phyloP scores from a whole-genome alignment of 78 protist species.

The Diacronema lutheri region DNA sequence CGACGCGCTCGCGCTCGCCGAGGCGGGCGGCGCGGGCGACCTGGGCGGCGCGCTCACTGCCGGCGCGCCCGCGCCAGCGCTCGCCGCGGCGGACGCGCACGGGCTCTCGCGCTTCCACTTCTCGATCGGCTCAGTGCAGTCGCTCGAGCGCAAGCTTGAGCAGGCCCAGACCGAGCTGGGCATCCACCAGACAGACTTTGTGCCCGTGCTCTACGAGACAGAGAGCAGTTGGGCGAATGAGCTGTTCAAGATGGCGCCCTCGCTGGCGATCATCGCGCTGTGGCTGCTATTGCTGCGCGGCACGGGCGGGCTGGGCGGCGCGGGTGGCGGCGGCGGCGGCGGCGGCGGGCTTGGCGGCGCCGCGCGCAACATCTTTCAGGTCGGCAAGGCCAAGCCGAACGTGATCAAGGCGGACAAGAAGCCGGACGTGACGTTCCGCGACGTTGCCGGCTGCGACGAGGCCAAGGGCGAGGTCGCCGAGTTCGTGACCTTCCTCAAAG shows the following conservation, averaged over 20 bases:
- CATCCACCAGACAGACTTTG: neutral
- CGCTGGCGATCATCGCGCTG: constrained; percentile 48
- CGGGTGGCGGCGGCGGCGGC: neutral
- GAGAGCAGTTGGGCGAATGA: neutral
- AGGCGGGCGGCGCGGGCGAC: neutral
- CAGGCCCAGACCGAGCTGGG: constrained; percentile 46
- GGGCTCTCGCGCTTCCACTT: constrained; percentile 23
- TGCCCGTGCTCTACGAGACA: constrained; percentile 32
- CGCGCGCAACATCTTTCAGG: constrained; percentile 38
- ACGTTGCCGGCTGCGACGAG: constrained; percentile 52
- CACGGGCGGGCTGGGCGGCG: constrained; percentile 2
- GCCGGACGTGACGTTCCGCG: constrained; percentile 27
- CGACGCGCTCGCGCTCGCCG: neutral
- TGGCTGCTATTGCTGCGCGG: neutral
- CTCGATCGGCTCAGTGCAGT: constrained; percentile 24
- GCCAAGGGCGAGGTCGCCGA: constrained; percentile 56
- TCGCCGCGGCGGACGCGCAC: constrained; percentile 32
- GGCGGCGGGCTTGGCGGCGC: constrained; percentile 34
- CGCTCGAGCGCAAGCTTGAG: constrained; percentile 54
- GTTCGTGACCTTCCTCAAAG: constrained; percentile 82
- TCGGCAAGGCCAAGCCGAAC: constrained; percentile 47
- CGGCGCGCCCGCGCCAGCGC: no score
- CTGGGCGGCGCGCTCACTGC: no score
- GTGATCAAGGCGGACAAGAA: constrained; percentile 6
- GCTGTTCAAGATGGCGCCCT: constrained; percentile 31